Evolutionary conservation across 1,139 yeast species (phyloP), one percentile per base, ranked within the genome.

Genomic region (Eremothecium coryli): DNA sequence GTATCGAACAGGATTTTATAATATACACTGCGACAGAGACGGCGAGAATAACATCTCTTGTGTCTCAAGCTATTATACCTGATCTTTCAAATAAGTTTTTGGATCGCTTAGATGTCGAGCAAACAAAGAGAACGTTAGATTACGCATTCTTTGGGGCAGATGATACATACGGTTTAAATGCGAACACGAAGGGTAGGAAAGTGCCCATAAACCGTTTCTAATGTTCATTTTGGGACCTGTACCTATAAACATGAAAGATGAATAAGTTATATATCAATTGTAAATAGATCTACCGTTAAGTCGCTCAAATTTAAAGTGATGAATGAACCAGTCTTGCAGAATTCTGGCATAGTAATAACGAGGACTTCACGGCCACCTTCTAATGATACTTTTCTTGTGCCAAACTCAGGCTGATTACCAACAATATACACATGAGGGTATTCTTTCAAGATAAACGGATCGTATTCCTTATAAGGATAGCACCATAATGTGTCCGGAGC

Each of bases 401-500:
- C 60, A 54, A 66, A 86, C 21, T 56, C 51, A 0, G 75, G 71
- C 56, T 86, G 95, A 53, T 88, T 88, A 0, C 96, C 97, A 1
- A 75, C 84, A 49, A 85, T 74, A 52, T 82, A 85, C 2, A 88
- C 76, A 52, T 85, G 90, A 1, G 98, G 98, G 14, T 82, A 71
- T 49, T 80, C 82, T 4, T 63, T 63, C 22, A 90, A 54, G 3
- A 84, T 69, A 56, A 90, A 86, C 2, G 97, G 97, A 56, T 93
- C 98, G 4, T 54, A 50, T 28, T 77, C 73, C n/a, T 72, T 70
- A 50, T 69, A 88, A 1, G 99, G 97, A 48, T 85, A 86, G 44
- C 94, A 79, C 64, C 82, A 82, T 29, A 90, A 62, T 0, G 99
- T 93, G 51, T 90, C 98, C 0, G 99, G 99, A 1, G 95, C 94